These are phyloP conservation scores for Melastoma malabathricum DNA, from an alignment of 345 rosid species.

Conservation along the genomic window DNA sequence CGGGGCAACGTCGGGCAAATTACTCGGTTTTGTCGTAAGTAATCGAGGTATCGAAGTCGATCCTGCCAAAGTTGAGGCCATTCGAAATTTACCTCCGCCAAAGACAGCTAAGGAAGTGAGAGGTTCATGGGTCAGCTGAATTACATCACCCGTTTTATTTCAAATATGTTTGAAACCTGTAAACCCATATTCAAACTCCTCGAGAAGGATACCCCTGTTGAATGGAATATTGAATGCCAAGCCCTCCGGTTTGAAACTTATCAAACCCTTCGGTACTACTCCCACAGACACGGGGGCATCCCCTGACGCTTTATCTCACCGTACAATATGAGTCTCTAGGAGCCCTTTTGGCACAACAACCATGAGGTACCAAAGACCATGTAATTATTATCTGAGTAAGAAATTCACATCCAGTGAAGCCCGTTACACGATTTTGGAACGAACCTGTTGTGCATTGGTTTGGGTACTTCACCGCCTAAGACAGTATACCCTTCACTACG, in stretches of 20 bases:
- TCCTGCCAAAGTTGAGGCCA: background rate
- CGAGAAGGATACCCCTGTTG: background rate
- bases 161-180: background rate
- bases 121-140: background rate
- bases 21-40: background rate
- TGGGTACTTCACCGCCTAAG: background rate
- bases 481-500: slow-evolving; percentile 1
- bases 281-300: background rate
- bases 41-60: slow-evolving; percentile 1
- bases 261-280: background rate
- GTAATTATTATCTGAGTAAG: slow-evolving; percentile 2
- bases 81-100: background rate
- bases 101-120: background rate
- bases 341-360: background rate
- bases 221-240: background rate
- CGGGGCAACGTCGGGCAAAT: background rate
- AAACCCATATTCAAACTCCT: background rate
- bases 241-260: slow-evolving; percentile 1
- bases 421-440: background rate
- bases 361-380: background rate
- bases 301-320: background rate
- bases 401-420: background rate
- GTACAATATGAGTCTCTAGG: background rate
- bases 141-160: slow-evolving; percentile 1
- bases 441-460: background rate